Percentiles rank a stretch among this genome's conserved stretches.
Evolutionary conservation across 192 early-diverging fungal species (phyloP).

Genomic region (Coemansia sp.): DNA sequence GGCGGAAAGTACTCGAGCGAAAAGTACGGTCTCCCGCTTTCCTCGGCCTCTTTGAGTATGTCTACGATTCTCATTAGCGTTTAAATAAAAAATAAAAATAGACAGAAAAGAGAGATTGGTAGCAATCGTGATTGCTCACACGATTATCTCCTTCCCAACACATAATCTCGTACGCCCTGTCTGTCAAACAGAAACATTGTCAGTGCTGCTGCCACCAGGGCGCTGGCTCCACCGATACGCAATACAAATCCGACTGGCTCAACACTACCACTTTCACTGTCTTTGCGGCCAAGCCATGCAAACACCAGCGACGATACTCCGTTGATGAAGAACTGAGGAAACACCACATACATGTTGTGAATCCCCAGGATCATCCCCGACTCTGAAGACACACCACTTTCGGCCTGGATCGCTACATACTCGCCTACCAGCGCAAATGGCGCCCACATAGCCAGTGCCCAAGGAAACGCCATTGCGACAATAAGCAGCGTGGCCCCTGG

Average conservation of each 20-base stretch:
- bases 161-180: slow-evolving; percentile 28
- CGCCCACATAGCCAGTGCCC: slow-evolving; percentile 86
- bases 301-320: slow-evolving; percentile 44
- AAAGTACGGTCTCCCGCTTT: slow-evolving; percentile 57
- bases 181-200: slow-evolving; percentile 45
- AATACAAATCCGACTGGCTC: slow-evolving; percentile 38
- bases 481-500: slow-evolving; percentile 64
- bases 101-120: neutral
- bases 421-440: slow-evolving; percentile 89
- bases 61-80: slow-evolving; percentile 64
- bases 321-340: slow-evolving; percentile 84
- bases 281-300: slow-evolving; percentile 27
- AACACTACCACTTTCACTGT: neutral
- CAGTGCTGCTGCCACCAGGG: slow-evolving; percentile 31
- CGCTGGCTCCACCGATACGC: slow-evolving; percentile 43
- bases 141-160: neutral
- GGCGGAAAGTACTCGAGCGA: slow-evolving; percentile 99
- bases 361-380: slow-evolving; percentile 84
- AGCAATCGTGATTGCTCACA: neutral
- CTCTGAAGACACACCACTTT: slow-evolving; percentile 12
- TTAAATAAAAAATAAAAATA: neutral
- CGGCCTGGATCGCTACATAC: slow-evolving; percentile 34
- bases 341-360: slow-evolving; percentile 95
- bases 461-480: slow-evolving; percentile 74
- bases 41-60: slow-evolving; percentile 60